Base-by-base conservation (phyloP, 2,329 filamentous ascomycete genomes). In the Davidsoniella virescens region DNA sequence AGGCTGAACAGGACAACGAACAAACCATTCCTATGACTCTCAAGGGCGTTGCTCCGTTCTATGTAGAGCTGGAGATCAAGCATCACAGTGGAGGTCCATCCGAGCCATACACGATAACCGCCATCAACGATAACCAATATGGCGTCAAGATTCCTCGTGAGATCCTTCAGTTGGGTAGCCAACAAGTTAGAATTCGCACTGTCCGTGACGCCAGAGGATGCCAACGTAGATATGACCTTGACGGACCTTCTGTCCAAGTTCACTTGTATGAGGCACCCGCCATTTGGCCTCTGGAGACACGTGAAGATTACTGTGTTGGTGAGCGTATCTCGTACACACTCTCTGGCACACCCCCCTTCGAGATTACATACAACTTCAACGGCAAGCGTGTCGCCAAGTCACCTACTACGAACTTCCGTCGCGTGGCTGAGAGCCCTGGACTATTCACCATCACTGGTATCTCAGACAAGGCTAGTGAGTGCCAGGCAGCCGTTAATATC, bases 301-400 rank as follows among this genome's bases (percentile, higher is more conserved):
- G 84, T 54, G 73, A 73, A 14, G 86, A 98, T 66, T 95, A 90
- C 66, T 98, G 92, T 64, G 88, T 98, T 9, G 92, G 93, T 56
- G 92, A 98, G 64, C 82, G 88, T 49, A 82, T 98, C 56, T 84
- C 85, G 3, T 98, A 94, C 66, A 87, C 86, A 0, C 77, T 98
- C 5, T 86, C 87, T 1, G 93, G 92, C 42, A 84, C 85, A 50
- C 81, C 87, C 16, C 93, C 93, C 0, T 98, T 98, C 64, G 86
- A 90, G 42, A 82, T 98, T 42, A 82, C 82, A 63, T 98, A 98
- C 67, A 84, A 78, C 9, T 98, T 98, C 66, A 80, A 88, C 57
- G 82, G 81, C 50, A 74, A 76, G 40, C 81, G 84, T 66, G 90
- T 86, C 62, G 92, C 90, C 49, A 82, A 82, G 56, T 82, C 84